Base-by-base conservation (phyloP, 1,284 basidiomycete species). In the Vanrija sp. region DNA sequence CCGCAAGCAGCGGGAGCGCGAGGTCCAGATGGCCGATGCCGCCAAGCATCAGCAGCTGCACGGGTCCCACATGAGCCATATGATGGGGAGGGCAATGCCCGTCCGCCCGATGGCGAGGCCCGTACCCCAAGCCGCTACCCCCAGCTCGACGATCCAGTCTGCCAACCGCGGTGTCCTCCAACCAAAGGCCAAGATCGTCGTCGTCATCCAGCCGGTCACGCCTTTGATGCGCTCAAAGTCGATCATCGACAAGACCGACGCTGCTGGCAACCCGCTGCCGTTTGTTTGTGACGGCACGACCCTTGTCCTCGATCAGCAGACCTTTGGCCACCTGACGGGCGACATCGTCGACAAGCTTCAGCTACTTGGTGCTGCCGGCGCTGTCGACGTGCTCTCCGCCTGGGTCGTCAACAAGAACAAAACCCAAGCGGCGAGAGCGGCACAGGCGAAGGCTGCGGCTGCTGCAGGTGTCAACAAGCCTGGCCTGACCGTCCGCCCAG, bases 331-430 rank as follows among this genome's bases (percentile, higher is more conserved):
- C 51, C 58, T 74, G 10, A 71, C 67, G 1, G 56, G 58, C 6
- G 70, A 72, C 38, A 69, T 74, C 25, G 61, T 69, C 49, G 67
- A 69, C 49, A 70, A 72, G 56, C 59, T 74, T 7, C 64, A 66
- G 35, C 42, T 63, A 10, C 62, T 74, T 16, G 71, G 72, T 27
- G 66, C 69, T 6, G 64, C 65, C 0, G 66, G 62, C 5, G 72
- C 72, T 10, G 66, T 74, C 12, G 71, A 71, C 51, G 72, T 72
- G 2, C 48, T 74, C 18, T 66, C 66, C 12, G 64, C 65, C 51
- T 74, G 72, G 72, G 68, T 74, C 0, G 67, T 68, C 48, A 72
- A 69, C 57, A 72, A 72, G 63, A 68, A 71, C 53, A 69, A 69
- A 55, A 62, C 64, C 43, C 60, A 64, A 47, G 61, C 65, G 23